A percentile compares a stretch with the other conserved stretches of the same genome.
phyloP scores from a whole-genome alignment of 495 filamentous ascomycete genomes.

The Hyaloscypha bicolor region DNA sequence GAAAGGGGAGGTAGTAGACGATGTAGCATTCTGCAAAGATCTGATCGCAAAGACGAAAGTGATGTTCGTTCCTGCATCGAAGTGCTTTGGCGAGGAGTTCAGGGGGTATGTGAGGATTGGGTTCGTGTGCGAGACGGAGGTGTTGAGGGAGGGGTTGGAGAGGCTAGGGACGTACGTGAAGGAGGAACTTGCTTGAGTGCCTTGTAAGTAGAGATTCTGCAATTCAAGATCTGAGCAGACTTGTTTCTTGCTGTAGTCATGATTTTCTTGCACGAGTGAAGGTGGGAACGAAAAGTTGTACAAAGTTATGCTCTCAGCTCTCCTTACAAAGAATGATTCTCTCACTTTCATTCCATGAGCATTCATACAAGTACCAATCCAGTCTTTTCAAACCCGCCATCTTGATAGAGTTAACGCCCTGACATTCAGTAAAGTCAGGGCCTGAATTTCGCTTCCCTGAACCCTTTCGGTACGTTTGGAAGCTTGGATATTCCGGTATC shows the following conservation, averaged over 20 bases:
- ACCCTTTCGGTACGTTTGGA: neutral
- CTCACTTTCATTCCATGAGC: no score
- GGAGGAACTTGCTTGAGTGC: constrained; percentile 34
- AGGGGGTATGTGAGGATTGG: constrained; percentile 80
- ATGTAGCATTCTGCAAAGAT: constrained; percentile 69
- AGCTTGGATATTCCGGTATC: neutral
- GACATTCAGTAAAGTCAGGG: no score
- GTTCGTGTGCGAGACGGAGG: constrained; percentile 71
- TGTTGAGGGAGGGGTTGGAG: constrained; percentile 68
- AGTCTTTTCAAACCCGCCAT: no score
- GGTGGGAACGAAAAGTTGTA: no score
- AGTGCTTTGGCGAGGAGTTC: constrained; percentile 76
- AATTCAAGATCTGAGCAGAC: neutral
- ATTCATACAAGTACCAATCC: no score
- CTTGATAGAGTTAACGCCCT: no score
- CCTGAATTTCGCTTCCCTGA: neutral
- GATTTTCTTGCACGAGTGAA: no score
- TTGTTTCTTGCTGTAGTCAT: neutral
- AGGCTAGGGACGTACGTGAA: constrained; percentile 64
- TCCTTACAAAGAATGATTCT: no score
- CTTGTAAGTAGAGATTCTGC: neutral
- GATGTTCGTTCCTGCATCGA: constrained; percentile 76
- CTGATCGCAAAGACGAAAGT: constrained; percentile 72
- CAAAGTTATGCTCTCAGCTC: no score
- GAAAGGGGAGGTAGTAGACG: constrained; percentile 68